Conservation (phyloP, 768 basidiomycete genomes). For the Suillus americanus region DNA sequence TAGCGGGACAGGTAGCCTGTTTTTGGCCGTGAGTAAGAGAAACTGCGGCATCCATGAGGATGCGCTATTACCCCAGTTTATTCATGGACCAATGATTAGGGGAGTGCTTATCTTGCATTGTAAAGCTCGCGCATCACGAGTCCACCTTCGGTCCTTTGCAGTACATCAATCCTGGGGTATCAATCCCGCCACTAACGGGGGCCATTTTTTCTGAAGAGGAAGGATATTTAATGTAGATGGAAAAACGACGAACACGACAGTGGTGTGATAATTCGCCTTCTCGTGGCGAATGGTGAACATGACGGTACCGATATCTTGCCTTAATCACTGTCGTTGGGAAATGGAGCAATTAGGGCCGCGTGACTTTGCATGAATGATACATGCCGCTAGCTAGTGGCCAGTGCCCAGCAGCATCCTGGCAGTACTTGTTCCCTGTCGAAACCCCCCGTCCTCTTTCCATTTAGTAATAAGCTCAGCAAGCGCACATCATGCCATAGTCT, state of each 20-base stretch:
- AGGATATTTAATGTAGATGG: neutral
- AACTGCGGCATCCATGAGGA: neutral
- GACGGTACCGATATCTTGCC: neutral
- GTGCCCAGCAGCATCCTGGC: neutral
- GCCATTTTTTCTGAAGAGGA: too few relatives aligned
- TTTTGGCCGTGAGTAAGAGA: neutral
- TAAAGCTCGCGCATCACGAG: neutral
- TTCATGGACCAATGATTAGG: neutral
- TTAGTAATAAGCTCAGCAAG: neutral
- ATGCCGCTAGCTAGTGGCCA: neutral
- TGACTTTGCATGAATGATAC: neutral
- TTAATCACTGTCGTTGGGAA: neutral
- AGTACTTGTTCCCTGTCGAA: neutral
- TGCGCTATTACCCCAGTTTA: neutral
- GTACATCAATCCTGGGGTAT: neutral
- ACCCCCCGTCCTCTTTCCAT: neutral
- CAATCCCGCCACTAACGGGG: neutral
- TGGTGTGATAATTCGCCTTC: neutral
- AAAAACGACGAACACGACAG: neutral
- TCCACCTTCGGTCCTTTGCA: neutral
- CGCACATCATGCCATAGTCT: too few relatives aligned
- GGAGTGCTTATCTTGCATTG: neutral
- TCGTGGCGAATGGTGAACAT: neutral
- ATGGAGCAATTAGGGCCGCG: neutral
- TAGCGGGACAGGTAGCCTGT: neutral